A percentile compares a stretch with the other conserved stretches of the same genome.
These are phyloP conservation scores for Mesembryanthemum crystallinum DNA, from an alignment of 148 eudicot genomes.

Conservation along the genomic window DNA sequence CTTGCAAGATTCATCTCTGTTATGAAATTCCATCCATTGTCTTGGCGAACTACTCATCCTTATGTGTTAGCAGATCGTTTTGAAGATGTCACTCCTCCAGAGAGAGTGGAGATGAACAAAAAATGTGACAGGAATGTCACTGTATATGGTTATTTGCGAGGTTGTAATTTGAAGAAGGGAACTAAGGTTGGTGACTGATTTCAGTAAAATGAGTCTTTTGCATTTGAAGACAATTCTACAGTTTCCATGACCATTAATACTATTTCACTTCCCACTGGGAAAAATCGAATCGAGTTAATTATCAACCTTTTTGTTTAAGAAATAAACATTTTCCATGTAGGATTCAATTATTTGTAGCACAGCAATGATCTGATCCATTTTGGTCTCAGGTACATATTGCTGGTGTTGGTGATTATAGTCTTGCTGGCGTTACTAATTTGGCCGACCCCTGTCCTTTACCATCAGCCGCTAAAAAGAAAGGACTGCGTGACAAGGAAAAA, in stretches of 20 bases:
- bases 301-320: background rate
- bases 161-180: constrained; percentile 91
- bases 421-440: constrained; percentile 66
- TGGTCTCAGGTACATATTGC: constrained; percentile 80
- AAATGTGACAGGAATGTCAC: constrained; percentile 91
- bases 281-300: background rate
- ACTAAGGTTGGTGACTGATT: constrained; percentile 55
- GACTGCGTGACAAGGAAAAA: constrained; percentile 91
- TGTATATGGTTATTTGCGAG: constrained; percentile 88
- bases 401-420: constrained; percentile 85
- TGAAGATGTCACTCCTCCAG: constrained; percentile 94
- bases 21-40: constrained; percentile 77
- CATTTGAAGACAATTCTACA: background rate
- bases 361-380: background rate
- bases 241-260: background rate
- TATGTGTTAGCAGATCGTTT: constrained; percentile 86
- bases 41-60: constrained; percentile 86
- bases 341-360: background rate
- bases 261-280: background rate
- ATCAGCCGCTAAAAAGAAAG: constrained; percentile 96
- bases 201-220: background rate
- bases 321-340: background rate
- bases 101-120: constrained; percentile 49
- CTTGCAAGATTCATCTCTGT: constrained; percentile 94
- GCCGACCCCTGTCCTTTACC: constrained; percentile 97